A percentile compares a stretch with the other conserved stretches of the same genome.
phyloP scores from a whole-genome alignment of 805 yeast genomes.

The Kuraishia floccosa region DNA sequence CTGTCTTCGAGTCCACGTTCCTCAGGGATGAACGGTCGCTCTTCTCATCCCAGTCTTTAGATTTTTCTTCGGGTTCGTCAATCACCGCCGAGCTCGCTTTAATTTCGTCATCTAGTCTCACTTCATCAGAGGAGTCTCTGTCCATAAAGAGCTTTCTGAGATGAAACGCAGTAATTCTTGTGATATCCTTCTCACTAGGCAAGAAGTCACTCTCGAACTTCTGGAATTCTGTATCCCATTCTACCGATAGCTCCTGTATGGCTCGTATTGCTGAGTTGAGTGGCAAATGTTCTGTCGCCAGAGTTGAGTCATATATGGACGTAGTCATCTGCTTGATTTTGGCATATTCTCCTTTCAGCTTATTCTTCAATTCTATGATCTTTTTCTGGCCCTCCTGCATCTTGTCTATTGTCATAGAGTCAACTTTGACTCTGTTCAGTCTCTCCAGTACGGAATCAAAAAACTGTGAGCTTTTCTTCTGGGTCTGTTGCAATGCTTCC shows the following conservation, averaged over 20 bases:
- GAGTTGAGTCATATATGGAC: constrained; percentile 39
- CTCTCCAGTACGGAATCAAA: constrained; percentile 66
- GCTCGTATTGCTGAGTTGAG: constrained; percentile 60
- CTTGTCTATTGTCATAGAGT: constrained; percentile 59
- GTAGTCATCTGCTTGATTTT: constrained; percentile 33
- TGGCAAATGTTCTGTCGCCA: constrained; percentile 55
- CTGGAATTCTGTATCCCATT: constrained; percentile 78
- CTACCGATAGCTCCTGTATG: constrained; percentile 72
- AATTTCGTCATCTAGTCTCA: constrained; percentile 1
- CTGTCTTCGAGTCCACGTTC: background rate
- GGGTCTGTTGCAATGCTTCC: constrained; percentile 44
- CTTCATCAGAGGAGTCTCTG: constrained; percentile 4
- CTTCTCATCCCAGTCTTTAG: background rate
- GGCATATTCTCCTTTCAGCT: constrained; percentile 38
- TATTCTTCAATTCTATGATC: constrained; percentile 44
- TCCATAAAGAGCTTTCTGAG: constrained; percentile 64
- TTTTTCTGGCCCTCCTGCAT: constrained; percentile 55
- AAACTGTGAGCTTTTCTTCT: constrained; percentile 41
- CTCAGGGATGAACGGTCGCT: background rate
- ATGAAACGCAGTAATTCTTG: constrained; percentile 83
- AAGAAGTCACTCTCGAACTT: constrained; percentile 69
- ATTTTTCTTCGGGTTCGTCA: constrained; percentile 8
- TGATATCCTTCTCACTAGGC: constrained; percentile 89
- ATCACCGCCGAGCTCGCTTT: constrained; percentile 1
- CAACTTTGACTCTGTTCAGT: constrained; percentile 67